Evolutionary conservation across 805 yeast genomes (phyloP).

Genomic region (Pichia manshurica): DNA sequence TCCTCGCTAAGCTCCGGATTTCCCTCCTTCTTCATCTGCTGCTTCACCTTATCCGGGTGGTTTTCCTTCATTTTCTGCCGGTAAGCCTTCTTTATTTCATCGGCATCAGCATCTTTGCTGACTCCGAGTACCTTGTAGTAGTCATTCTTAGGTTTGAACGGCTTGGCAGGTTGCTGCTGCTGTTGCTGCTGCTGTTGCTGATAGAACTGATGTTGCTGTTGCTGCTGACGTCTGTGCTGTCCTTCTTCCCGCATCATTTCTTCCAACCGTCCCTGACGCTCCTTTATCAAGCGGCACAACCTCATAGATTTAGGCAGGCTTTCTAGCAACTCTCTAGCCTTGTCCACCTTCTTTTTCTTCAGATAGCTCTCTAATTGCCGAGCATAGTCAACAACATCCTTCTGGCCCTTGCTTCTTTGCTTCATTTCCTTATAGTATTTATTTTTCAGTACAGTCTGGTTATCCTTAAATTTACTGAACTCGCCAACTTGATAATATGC

Average conservation of each 20-base stretch:
- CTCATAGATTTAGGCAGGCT: constrained; percentile 32
- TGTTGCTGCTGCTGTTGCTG: constrained; percentile 35
- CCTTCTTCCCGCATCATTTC: constrained; percentile 13
- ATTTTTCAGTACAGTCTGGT: background rate
- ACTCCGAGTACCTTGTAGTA: constrained; percentile 77
- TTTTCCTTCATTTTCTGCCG: constrained; percentile 69
- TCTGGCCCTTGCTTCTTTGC: background rate
- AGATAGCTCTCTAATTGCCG: constrained; percentile 17
- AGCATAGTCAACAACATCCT: constrained; percentile 14
- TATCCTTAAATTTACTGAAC: background rate
- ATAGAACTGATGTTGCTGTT: constrained; percentile 43
- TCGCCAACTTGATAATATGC: constrained; percentile 17
- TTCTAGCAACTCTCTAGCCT: constrained; percentile 36
- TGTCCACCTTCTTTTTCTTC: constrained; percentile 25
- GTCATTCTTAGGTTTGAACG: constrained; percentile 38
- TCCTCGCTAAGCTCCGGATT: constrained; percentile 55
- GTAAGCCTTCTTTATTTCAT: constrained; percentile 75
- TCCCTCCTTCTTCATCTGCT: constrained; percentile 7
- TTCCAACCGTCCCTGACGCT: constrained; percentile 18
- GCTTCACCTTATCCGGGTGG: constrained; percentile 87
- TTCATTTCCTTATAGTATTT: background rate
- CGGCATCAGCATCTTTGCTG: constrained; percentile 56
- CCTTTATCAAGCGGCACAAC: constrained; percentile 35
- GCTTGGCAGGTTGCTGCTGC: constrained; percentile 1
- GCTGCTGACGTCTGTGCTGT: constrained; percentile 36